Evolutionary conservation across 2,329 filamentous ascomycete species (phyloP).

Genomic region (Xylariaceae sp.): DNA sequence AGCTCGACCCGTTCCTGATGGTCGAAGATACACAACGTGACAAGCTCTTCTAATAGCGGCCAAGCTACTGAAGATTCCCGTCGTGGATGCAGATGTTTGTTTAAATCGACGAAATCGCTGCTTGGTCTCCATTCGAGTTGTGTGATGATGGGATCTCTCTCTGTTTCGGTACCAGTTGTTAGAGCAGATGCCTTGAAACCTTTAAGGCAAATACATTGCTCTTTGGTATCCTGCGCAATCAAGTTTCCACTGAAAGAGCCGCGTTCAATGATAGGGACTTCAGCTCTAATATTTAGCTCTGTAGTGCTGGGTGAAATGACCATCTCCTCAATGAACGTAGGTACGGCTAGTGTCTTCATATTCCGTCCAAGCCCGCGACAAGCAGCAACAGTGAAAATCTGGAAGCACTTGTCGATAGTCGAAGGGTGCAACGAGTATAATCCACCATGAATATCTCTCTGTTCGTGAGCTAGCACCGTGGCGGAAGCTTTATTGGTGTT

Average conservation of each 20-base stretch:
- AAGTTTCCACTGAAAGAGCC: conserved; percentile 2
- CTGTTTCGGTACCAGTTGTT: not conserved
- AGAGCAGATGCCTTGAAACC: not conserved
- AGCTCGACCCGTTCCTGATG: not conserved
- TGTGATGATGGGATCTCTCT: not conserved
- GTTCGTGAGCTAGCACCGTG: not conserved
- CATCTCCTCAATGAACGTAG: conserved; percentile 4
- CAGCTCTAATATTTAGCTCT: not conserved
- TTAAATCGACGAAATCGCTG: conserved; percentile 3
- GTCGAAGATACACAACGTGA: conserved; percentile 1
- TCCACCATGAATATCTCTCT: not conserved
- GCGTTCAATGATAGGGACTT: not conserved
- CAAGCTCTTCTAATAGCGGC: conserved; percentile 3
- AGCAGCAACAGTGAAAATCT: not conserved
- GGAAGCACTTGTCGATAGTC: conserved; percentile 1
- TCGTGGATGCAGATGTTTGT: not conserved
- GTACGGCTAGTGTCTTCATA: not conserved
- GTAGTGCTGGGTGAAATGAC: not conserved
- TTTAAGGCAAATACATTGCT: not conserved
- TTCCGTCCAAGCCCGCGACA: not conserved
- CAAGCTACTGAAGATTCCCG: not conserved
- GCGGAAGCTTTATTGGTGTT: not conserved
- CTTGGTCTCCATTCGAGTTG: not conserved
- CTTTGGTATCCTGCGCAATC: not conserved
- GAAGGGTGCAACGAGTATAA: not conserved